phyloP scores from a whole-genome alignment of 768 basidiomycete species.

The Myochromella boudieri region DNA sequence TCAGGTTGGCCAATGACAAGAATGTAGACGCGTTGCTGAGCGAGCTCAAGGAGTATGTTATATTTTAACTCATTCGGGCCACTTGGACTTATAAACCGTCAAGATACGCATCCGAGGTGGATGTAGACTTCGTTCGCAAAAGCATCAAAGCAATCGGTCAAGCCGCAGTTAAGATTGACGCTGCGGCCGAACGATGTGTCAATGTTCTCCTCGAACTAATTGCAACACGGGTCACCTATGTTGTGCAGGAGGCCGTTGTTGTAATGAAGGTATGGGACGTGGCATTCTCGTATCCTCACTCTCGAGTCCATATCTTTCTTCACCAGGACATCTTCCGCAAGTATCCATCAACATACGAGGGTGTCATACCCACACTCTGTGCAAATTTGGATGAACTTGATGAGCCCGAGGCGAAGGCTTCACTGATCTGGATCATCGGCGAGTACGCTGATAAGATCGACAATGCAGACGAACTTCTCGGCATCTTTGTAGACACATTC shows the following conservation, averaged over 20 bases:
- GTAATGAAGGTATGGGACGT: constrained; percentile 84
- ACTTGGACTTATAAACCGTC: constrained; percentile 3
- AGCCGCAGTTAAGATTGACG: constrained; percentile 93
- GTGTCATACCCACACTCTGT: constrained; percentile 93
- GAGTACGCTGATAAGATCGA: constrained; percentile 98
- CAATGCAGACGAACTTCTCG: constrained; percentile 91
- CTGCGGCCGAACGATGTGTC: constrained; percentile 91
- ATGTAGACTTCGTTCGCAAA: constrained; percentile 96
- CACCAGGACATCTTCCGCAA: constrained; percentile 94
- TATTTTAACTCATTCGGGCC: not conserved
- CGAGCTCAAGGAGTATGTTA: constrained; percentile 88
- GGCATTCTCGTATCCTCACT: not conserved
- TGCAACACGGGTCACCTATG: constrained; percentile 90
- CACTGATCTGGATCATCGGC: constrained; percentile 98
- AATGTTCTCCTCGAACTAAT: constrained; percentile 93
- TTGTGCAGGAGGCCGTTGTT: constrained; percentile 97
- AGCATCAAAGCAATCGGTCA: constrained; percentile 96
- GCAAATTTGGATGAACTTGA: constrained; percentile 95
- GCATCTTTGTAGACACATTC: constrained; percentile 89
- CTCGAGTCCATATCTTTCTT: not conserved
- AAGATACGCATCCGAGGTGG: constrained; percentile 95
- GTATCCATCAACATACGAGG: constrained; percentile 96
- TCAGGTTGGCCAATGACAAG: constrained; percentile 83
- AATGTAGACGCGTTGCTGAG: constrained; percentile 95
- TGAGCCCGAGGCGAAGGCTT: constrained; percentile 97